Evolutionary conservation across 2,329 filamentous ascomycete genomes (phyloP), one percentile per base, ranked within the genome.

Genomic region (Colletotrichum nymphaeae): DNA sequence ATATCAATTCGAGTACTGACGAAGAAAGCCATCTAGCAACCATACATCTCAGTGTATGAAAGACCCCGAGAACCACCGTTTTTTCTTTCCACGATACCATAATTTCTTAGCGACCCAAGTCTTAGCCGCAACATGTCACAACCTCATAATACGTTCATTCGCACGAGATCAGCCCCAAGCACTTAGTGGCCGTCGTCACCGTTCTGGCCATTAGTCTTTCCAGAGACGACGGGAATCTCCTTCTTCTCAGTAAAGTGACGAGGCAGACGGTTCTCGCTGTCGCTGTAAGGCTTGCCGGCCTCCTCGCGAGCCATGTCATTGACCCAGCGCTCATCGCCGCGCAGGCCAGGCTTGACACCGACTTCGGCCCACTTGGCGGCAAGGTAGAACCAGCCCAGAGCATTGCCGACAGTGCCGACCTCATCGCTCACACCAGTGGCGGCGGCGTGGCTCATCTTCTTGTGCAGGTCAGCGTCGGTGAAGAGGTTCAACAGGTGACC

Each of bases 381-480:
- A n/a, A 97, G 85, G 80, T 94, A 96, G 80, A 94, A 88, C 93
- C 93, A 97, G 26, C 86, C 87, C 14, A 96, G 84, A 1, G 92
- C 91, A 80, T 95, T 95, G 0, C 94, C 94, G 1, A 95, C 93
- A 0, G 94, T 97, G 74, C 92, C 90, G 1, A 96, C 93, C 80
- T 97, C 94, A 78, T 97, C 94, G 73, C 92, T 94, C 16, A 97
- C 93, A 73, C 93, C 90, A 0, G 81, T 85, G 49, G 83, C 84
- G 0, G 93, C 94, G 75, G 89, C 92, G 8, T 87, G 76, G 76
- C 89, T 90, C 92, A 95, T 94, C 70, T 85, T 86, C 63, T 88
- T 81, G 80, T 94, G 93, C 24, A 94, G 85, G 22, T 88, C 86
- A 2, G 89, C 79, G 76, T 95, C 86, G 0, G 88, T 91, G 82